Evolutionary conservation across 495 filamentous ascomycete genomes (phyloP), one percentile per base, ranked within the genome.

Genomic region (Penicillium soppii): DNA sequence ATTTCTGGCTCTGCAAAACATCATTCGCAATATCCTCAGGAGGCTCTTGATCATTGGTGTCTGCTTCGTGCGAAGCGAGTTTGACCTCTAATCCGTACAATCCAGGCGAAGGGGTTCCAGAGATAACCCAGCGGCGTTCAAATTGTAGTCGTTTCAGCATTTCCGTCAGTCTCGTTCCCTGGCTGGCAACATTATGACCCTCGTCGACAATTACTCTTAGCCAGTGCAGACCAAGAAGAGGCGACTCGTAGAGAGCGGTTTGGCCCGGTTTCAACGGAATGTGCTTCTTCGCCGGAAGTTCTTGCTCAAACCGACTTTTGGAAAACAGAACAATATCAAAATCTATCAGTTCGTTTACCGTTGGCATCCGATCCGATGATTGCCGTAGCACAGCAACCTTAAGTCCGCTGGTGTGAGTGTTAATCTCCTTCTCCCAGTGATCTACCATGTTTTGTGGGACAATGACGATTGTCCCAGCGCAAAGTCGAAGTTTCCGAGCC

Each of bases 121-220:
- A 94, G 3, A 96, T 88, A 13, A 96, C 80, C 92, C 92, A 97
- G 17, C 87, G 82, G 9, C 89, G 79, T 27, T 90, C 82, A 19
- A 90, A 78, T 25, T 81, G 77, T 5, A 97, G 73, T 40, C 79
- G 75, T 17, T 87, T 80, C 0, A 92, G 71, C 7, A 90, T 77
- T 23, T 79, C 73, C 30, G 86, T 79, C 30, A 91, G 75, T 48
- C 77, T 82, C 29, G 72, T 71, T 12, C 78, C 80, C 15, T 71
- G 66, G 5, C 78, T 73, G 0, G 87, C 86, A 33, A 95, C 83
- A 35, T 80, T 86, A 62, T 97, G 91, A 1, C 92, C 92, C 77
- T 97, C 92, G 47, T 97, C 92, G 26, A 95, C 84, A 29, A 97
- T 91, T 36, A 92, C 80, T 10, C 92, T 81, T 51, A 95, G 82